Base-by-base conservation (phyloP, 192 early-diverging fungal species). In the Geranomyces michiganensis region DNA sequence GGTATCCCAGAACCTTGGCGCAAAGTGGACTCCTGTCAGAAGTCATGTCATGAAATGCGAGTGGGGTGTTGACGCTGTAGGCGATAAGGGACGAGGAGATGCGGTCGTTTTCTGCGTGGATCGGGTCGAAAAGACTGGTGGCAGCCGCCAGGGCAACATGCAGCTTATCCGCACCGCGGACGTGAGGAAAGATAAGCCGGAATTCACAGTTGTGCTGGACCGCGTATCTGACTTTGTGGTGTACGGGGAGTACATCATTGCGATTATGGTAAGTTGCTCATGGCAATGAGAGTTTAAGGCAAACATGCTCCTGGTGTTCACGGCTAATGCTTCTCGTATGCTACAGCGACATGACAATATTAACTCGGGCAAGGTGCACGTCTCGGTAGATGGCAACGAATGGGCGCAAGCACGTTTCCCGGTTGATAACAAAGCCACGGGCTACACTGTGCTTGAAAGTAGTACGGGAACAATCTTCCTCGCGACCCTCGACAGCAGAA, bases 361-460 rank as follows among this genome's bases (percentile, higher is more conserved):
- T 63, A 62, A 15, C 22, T 31, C 47, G 32, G n/a, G 60, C 41
- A 73, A 77, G 19, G 66, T 98, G 36, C 81, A 79, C 43, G 90
- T 95, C n/a, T 90, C 93, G 5, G 67, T 86, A 24, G 88, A 98
- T 71, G 94, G 94, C 0, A 62, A 75, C 8, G 78, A 84, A 2
- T 94, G 91, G 80, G 79, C 82, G 12, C 73, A 81, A 60, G 94
- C 92, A 0, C 82, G 82, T 32, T 97, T 96, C 85, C 94, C 96
- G 30, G 88, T 89, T 19, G 78, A 87, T 32, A 79, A 84, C 53
- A 80, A 94, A 55, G 82, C 88, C 19, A 85, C 89, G 36, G 92
- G 76, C 12, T 78, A 94, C 76, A 97, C 95, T 19, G 87, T 98
- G 8, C 68, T 99, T 46, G 92, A 92, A 58, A 88, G 91, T 12